Evolutionary conservation across 2,329 filamentous ascomycete genomes (phyloP).

Genomic region (Alternaria brassicae): DNA sequence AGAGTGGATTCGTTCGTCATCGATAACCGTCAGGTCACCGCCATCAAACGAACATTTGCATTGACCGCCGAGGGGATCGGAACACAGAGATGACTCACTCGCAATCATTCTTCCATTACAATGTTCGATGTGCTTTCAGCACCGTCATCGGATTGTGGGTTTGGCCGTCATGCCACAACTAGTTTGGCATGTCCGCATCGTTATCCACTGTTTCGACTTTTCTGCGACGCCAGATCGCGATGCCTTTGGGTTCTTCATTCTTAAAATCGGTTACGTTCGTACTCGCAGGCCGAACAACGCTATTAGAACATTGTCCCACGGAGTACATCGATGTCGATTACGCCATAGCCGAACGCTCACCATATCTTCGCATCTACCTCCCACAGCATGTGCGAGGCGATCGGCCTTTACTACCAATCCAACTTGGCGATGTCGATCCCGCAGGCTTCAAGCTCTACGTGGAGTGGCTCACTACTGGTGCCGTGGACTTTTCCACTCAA

Average conservation of each 20-base stretch:
- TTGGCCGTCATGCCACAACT: background rate
- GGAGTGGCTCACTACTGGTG: conserved; percentile 13
- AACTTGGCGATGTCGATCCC: conserved; percentile 15
- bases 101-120: background rate
- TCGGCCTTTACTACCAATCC: background rate
- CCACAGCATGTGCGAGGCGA: background rate
- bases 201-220: background rate
- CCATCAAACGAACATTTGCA: background rate
- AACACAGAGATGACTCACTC: no score
- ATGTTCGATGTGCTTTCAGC: background rate
- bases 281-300: conserved; percentile 14
- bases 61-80: background rate
- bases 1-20: background rate
- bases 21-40: background rate
- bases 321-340: conserved; percentile 9
- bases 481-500: background rate
- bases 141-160: background rate
- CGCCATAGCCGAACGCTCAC: conserved; percentile 10
- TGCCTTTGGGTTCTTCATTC: no score
- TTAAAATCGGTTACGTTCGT: conserved; percentile 13
- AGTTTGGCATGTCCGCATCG: background rate
- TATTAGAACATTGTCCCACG: conserved; percentile 13
- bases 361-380: conserved; percentile 14
- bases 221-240: accelerated
- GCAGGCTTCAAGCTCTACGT: conserved; percentile 24